Evolutionary conservation across 2,329 filamentous ascomycete genomes (phyloP).

Genomic region (Colletotrichum coccodes): DNA sequence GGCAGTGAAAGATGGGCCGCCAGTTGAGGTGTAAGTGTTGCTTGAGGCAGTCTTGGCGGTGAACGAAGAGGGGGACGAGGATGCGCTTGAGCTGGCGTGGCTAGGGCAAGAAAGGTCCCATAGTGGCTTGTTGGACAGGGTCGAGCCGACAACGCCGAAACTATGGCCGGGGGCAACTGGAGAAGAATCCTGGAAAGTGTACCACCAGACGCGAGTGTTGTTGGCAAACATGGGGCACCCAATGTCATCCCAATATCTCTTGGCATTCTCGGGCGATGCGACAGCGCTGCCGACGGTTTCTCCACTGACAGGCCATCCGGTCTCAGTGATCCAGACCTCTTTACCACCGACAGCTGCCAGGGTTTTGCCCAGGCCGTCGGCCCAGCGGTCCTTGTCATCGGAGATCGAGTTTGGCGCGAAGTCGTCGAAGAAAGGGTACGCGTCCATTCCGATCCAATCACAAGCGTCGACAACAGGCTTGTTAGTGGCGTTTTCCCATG

Average conservation of each 20-base stretch:
- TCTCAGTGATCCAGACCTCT: constrained; percentile 72
- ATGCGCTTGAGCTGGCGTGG: too few relatives aligned
- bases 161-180: too few relatives aligned
- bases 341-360: constrained; percentile 59
- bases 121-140: too few relatives aligned
- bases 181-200: constrained; percentile 70
- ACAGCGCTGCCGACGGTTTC: constrained; percentile 63
- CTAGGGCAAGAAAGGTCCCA: too few relatives aligned
- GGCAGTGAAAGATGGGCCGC: too few relatives aligned
- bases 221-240: constrained; percentile 69
- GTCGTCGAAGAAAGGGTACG: constrained; percentile 74
- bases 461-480: constrained; percentile 68
- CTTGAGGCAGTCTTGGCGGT: too few relatives aligned
- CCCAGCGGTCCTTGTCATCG: constrained; percentile 58
- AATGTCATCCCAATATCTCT: constrained; percentile 71
- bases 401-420: constrained; percentile 65
- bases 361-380: too few relatives aligned
- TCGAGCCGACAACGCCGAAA: too few relatives aligned
- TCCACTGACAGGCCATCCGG: constrained; percentile 71
- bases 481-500: constrained; percentile 69
- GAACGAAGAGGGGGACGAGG: too few relatives aligned
- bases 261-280: constrained; percentile 66
- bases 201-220: constrained; percentile 69
- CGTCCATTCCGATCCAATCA: constrained; percentile 73
- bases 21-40: too few relatives aligned